These are phyloP conservation scores for Saururus chinensis DNA, from an alignment of 164 flowering plant species.

Conservation along the genomic window DNA sequence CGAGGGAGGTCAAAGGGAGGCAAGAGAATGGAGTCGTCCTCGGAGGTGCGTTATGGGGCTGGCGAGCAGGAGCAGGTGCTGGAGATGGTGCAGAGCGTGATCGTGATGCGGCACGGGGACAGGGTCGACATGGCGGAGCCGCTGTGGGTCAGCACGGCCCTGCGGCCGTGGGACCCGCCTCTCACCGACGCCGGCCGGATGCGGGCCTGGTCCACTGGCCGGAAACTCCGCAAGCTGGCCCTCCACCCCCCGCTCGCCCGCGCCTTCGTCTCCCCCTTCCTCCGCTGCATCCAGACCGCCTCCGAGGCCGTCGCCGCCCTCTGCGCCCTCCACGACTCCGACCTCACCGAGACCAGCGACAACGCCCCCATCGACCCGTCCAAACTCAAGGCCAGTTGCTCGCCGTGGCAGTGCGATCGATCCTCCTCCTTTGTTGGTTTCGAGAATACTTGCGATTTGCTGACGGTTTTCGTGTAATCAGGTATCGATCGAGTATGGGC, in stretches of 20 bases:
- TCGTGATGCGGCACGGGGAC: slow-evolving; percentile 93
- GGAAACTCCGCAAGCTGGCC: slow-evolving; percentile 17
- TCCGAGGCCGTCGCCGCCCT: slow-evolving; percentile 46
- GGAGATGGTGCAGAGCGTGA: slow-evolving; percentile 38
- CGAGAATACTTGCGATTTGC: neutral
- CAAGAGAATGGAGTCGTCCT: too few relatives aligned
- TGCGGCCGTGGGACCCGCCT: slow-evolving; percentile 68
- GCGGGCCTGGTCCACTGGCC: slow-evolving; percentile 51
- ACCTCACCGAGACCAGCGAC: slow-evolving; percentile 14
- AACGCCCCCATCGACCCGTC: slow-evolving; percentile 42
- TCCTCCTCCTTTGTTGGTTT: neutral
- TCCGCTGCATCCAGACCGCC: slow-evolving; percentile 78
- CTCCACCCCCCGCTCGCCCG: slow-evolving; percentile 46
- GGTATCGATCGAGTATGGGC: slow-evolving; percentile 81
- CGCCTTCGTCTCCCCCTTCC: slow-evolving; percentile 71
- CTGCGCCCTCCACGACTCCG: slow-evolving; percentile 32
- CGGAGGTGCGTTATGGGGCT: too few relatives aligned
- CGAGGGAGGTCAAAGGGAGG: neutral
- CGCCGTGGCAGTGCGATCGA: neutral
- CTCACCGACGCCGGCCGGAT: slow-evolving; percentile 35
- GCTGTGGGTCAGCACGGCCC: slow-evolving; percentile 45
- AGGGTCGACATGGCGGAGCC: slow-evolving; percentile 64
- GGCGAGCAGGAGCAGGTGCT: neutral
- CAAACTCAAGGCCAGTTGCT: slow-evolving; percentile 38
- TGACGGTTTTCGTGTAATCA: slow-evolving; percentile 5